phyloP scores from a whole-genome alignment of 2,329 filamentous ascomycete species.

The Tolypocladium ophioglossoides region DNA sequence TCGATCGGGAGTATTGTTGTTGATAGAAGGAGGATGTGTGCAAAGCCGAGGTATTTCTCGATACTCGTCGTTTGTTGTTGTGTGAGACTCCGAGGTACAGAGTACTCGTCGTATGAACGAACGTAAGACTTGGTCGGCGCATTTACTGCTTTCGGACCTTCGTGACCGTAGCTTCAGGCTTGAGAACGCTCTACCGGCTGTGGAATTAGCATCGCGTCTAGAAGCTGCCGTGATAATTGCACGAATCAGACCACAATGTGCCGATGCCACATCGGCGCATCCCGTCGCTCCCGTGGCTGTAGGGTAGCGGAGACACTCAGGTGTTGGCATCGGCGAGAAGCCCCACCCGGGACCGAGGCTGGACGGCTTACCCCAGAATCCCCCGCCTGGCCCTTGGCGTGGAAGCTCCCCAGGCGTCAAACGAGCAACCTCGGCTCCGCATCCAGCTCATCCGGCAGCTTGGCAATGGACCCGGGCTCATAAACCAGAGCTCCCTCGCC shows the following conservation, averaged over 20 bases:
- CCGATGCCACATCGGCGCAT: neutral
- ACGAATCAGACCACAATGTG: neutral
- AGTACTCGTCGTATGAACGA: too few species aligned
- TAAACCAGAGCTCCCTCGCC: neutral
- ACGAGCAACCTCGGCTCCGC: conserved; percentile 4
- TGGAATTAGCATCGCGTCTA: too few species aligned
- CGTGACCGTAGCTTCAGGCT: neutral
- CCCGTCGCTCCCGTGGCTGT: neutral
- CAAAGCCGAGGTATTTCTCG: neutral
- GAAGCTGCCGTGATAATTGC: neutral
- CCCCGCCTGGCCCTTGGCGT: neutral
- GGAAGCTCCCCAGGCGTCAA: neutral
- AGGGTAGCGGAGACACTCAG: neutral
- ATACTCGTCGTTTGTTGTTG: neutral
- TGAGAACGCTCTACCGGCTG: neutral
- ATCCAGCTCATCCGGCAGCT: neutral
- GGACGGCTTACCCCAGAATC: neutral
- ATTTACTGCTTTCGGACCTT: neutral
- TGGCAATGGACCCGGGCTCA: neutral
- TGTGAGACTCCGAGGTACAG: neutral
- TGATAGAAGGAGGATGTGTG: neutral
- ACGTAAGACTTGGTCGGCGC: neutral
- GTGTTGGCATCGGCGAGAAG: neutral
- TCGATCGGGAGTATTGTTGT: neutral
- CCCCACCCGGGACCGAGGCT: neutral